phyloP scores from a whole-genome alignment of 1,284 basidiomycete species.

The Puccinia coronata region DNA sequence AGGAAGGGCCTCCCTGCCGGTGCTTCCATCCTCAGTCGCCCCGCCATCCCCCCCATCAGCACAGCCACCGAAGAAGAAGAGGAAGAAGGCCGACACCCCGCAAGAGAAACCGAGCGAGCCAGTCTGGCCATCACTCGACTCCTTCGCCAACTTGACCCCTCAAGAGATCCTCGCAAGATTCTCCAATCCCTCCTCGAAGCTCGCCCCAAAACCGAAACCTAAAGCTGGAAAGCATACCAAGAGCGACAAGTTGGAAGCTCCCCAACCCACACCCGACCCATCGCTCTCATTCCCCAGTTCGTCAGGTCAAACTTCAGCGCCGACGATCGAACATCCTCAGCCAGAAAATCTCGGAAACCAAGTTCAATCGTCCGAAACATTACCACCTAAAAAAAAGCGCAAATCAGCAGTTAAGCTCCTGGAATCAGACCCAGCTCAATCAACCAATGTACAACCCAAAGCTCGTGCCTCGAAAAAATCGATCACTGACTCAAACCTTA shows the following conservation, averaged over 20 bases:
- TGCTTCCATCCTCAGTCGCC: neutral
- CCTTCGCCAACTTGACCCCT: slow-evolving; percentile 2
- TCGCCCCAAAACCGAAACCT: neutral
- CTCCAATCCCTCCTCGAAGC: neutral
- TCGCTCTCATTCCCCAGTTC: neutral
- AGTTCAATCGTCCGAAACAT: neutral
- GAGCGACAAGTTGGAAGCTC: neutral
- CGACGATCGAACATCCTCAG: neutral
- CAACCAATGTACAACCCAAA: neutral
- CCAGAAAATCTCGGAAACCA: neutral
- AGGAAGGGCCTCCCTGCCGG: neutral
- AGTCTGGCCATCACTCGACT: slow-evolving; percentile 6
- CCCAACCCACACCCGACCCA: neutral
- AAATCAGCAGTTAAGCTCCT: neutral
- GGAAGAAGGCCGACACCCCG: neutral
- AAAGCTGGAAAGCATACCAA: neutral
- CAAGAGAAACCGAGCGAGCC: neutral
- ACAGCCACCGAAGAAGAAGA: neutral
- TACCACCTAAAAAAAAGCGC: neutral
- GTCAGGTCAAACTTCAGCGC: neutral
- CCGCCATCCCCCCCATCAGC: neutral
- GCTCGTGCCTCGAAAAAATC: neutral
- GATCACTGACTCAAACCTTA: neutral
- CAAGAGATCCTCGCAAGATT: slow-evolving; percentile 4
- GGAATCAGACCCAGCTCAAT: neutral